Evolutionary conservation across 495 filamentous ascomycete genomes (phyloP).

Genomic region (Tuber calosporum): DNA sequence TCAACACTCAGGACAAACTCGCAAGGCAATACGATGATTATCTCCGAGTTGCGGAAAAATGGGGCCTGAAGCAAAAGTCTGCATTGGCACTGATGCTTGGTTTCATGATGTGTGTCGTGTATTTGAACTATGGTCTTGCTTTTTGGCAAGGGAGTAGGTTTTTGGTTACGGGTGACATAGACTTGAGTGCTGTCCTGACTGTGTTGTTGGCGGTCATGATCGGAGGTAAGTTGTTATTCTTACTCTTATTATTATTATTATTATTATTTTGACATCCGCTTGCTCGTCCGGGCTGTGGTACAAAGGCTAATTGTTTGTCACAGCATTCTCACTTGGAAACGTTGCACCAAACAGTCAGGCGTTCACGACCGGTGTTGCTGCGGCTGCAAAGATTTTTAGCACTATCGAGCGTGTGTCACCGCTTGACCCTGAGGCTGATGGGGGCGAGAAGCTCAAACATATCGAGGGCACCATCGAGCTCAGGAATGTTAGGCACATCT

Average conservation of each 20-base stretch:
- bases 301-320: slow-evolving; percentile 15
- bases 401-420: slow-evolving; percentile 90
- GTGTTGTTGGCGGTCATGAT: slow-evolving; percentile 86
- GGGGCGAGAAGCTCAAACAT: slow-evolving; percentile 61
- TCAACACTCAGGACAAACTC: slow-evolving; percentile 83
- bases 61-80: slow-evolving; percentile 67
- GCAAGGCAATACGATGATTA: slow-evolving; percentile 74
- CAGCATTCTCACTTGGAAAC: slow-evolving; percentile 79
- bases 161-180: slow-evolving; percentile 58
- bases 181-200: slow-evolving; percentile 56
- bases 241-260: too few relatives aligned
- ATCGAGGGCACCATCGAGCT: slow-evolving; percentile 75
- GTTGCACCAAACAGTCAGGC: slow-evolving; percentile 79
- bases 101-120: slow-evolving; percentile 72
- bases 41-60: slow-evolving; percentile 63
- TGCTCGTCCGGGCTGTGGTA: background rate
- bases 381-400: slow-evolving; percentile 80
- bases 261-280: background rate
- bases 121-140: slow-evolving; percentile 80
- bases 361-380: slow-evolving; percentile 72
- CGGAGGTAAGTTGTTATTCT: slow-evolving; percentile 48
- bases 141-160: slow-evolving; percentile 93
- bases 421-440: slow-evolving; percentile 66
- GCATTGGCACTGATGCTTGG: slow-evolving; percentile 69
- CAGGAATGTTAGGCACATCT: slow-evolving; percentile 80